Evolutionary conservation across 176 grass and related monocot species (phyloP), one percentile per base, ranked within the genome.

Genomic region (Rhipidocladum racemiflorum): DNA sequence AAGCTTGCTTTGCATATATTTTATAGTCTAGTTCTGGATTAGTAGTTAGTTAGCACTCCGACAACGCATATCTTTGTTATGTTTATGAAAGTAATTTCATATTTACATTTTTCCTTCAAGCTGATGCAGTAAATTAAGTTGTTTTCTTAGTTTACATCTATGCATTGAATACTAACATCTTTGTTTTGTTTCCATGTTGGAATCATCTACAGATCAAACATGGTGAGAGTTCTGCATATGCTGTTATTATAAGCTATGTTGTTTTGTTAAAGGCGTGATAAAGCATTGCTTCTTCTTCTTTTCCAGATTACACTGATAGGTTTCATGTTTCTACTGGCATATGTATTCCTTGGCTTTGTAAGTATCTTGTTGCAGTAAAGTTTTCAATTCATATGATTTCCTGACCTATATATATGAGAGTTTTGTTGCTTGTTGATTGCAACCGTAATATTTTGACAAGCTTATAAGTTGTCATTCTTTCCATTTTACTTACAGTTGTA

Each of bases 291-390:
- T 68, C 9, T 64, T 63, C 69, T 51, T 76, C 40, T 23, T 79
- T 78, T 84, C 15, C 84, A 98, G 92, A 98, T 98, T 85, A 98
- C 95, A 38, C 71, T 98, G 61, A 98, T 78, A 65, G 95, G 90
- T 15, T 95, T 98, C 74, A 91, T 94, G 85, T 99, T 95, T 88
- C 68, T 99, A 53, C n/a, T 92, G 36, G 79, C 90, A 69, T 95
- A 92, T 0, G 92, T 92, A 79, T 77, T 93, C 87, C 84, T 98
- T 86, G 92, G 95, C 32, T 98, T 95, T 85, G 95, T 98, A 86
- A 98, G 92, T 93, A 81, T 53, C n/a, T 68, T 40, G 2, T 13
- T 0, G 35, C 10, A 6, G 23, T 30, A 20, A 57, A 32, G 0
- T 20, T 21, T 75, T 83, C 0, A 9, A 35, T 36, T 35, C 28